These are phyloP conservation scores for Mycena latifolia DNA, from an alignment of 768 basidiomycete genomes.

Conservation along the genomic window DNA sequence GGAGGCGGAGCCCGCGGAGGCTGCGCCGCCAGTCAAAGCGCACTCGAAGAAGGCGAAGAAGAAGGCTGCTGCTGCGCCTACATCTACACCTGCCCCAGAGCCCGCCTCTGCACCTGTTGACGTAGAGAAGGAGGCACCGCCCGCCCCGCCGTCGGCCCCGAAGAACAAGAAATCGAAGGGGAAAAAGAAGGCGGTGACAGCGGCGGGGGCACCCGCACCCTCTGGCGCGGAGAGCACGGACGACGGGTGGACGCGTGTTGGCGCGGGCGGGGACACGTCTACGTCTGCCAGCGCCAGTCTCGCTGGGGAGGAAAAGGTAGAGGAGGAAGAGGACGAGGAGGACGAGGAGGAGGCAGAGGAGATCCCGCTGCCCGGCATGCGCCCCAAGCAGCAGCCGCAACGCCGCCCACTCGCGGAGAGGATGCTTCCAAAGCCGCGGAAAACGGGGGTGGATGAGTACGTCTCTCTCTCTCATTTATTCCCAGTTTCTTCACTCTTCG, in stretches of 20 bases:
- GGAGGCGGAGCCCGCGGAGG: background rate
- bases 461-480: slow-evolving; percentile 42
- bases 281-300: background rate
- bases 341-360: slow-evolving; percentile 34
- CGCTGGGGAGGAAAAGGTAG: slow-evolving; percentile 35
- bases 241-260: slow-evolving; percentile 37
- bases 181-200: slow-evolving; percentile 46
- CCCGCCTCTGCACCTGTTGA: background rate
- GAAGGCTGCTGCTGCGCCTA: slow-evolving; percentile 33
- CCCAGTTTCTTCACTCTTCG: slow-evolving; percentile 12
- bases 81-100: slow-evolving; percentile 17
- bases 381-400: slow-evolving; percentile 55
- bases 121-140: too few relatives aligned
- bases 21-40: slow-evolving; percentile 1
- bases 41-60: slow-evolving; percentile 44
- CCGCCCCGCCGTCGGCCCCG: background rate
- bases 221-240: slow-evolving; percentile 31
- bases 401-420: slow-evolving; percentile 70
- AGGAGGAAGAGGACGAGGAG: slow-evolving; percentile 34
- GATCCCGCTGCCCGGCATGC: slow-evolving; percentile 32
- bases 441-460: slow-evolving; percentile 80
- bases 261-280: background rate
- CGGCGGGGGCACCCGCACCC: background rate
- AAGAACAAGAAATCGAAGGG: slow-evolving; percentile 35
- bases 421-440: slow-evolving; percentile 71